Conservation (phyloP, 2,329 filamentous ascomycete species). For the Trichoderma atrobrunneum region DNA sequence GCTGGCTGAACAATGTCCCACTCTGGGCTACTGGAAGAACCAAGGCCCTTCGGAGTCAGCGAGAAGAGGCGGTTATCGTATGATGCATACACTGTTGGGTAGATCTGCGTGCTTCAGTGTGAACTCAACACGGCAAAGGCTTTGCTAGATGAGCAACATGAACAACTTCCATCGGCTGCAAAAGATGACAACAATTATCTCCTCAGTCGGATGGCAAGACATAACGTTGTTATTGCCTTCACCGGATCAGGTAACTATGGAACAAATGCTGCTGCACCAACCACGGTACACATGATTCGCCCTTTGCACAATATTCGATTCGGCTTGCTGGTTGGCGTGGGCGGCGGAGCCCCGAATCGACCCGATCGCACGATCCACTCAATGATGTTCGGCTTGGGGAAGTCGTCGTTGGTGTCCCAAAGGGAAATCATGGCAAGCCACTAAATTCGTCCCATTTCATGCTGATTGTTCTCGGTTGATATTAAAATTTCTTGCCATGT, state of each 20-base stretch:
- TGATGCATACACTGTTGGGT: not conserved
- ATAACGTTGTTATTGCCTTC: not conserved
- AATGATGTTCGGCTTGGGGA: not conserved
- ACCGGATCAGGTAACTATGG: not conserved
- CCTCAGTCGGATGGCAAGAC: not conserved
- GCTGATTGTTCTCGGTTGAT: no score
- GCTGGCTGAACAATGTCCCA: not conserved
- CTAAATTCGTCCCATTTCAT: no score
- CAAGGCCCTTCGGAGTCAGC: not conserved
- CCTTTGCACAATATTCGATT: not conserved
- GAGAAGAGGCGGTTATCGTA: not conserved
- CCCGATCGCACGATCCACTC: not conserved
- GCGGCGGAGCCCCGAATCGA: not conserved
- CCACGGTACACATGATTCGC: not conserved
- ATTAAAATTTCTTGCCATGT: no score
- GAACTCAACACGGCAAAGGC: not conserved
- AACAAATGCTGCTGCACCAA: not conserved
- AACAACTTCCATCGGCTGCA: not conserved
- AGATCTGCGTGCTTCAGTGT: not conserved
- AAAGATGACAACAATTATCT: not conserved
- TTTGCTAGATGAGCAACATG: not conserved
- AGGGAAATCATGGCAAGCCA: not conserved
- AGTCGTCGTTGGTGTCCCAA: not conserved
- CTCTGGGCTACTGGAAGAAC: not conserved
- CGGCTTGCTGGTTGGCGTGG: not conserved